Percentiles rank a stretch among this genome's conserved stretches.
Conservation (phyloP, 2,329 filamentous ascomycete species). For the Sporothrix protearum region DNA sequence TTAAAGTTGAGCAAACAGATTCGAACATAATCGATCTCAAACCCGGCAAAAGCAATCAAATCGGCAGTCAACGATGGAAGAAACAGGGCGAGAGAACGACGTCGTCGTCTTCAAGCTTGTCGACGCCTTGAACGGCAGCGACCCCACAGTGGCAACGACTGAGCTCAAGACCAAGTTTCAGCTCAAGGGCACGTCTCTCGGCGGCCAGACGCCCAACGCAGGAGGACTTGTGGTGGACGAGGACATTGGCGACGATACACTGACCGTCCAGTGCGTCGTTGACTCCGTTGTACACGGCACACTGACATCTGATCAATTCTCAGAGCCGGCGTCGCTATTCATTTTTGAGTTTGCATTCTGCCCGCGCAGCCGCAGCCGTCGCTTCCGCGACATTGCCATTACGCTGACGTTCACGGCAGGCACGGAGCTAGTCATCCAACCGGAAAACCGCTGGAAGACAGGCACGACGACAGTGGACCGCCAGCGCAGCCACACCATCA, state of each 20-base stretch:
- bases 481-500: conserved; percentile 18
- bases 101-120: conserved; percentile 14
- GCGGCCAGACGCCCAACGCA: conserved; percentile 9
- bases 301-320: background rate
- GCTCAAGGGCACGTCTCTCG: conserved; percentile 1
- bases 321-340: conserved; percentile 12
- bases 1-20: background rate
- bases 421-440: conserved; percentile 8
- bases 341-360: conserved; percentile 10
- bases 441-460: conserved; percentile 11
- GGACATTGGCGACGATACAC: background rate
- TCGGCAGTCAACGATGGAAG: background rate
- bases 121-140: background rate
- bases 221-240: conserved; percentile 11
- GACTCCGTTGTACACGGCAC: conserved; percentile 16
- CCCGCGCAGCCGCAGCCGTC: conserved; percentile 16
- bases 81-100: background rate
- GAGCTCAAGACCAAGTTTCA: conserved; percentile 12
- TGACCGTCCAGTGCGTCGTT: conserved; percentile 12
- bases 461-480: conserved; percentile 10
- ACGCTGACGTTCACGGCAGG: conserved; percentile 12
- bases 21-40: background rate
- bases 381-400: conserved; percentile 11
- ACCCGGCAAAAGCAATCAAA: background rate
- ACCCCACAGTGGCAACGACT: background rate